Evolutionary conservation across 208 protist genomes (phyloP).

Genomic region (Herpetomonas muscarum): DNA sequence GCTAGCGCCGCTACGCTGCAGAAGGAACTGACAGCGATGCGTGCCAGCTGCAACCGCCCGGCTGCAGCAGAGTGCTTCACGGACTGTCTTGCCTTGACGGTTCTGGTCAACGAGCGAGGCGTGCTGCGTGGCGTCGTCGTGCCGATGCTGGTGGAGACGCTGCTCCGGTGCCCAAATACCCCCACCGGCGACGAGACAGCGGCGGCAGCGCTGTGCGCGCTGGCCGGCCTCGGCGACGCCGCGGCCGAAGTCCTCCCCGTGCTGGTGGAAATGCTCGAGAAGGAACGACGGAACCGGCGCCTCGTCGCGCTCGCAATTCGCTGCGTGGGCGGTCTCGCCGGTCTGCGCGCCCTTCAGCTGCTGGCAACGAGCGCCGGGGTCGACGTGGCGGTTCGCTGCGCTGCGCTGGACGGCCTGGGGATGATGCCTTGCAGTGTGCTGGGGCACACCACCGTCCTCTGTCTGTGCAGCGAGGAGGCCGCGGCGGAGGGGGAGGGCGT

Average conservation of each 20-base stretch:
- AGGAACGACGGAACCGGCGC: constrained; percentile 15
- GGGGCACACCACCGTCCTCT: constrained; percentile 64
- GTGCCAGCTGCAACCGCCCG: constrained; percentile 13
- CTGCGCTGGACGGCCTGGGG: constrained; percentile 40
- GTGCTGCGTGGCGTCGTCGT: constrained; percentile 39
- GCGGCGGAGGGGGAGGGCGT: neutral
- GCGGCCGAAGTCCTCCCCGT: constrained; percentile 23
- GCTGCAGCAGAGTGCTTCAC: constrained; percentile 14
- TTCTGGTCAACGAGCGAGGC: constrained; percentile 41
- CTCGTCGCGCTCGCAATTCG: constrained; percentile 61
- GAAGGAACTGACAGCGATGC: constrained; percentile 32
- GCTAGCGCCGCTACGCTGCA: constrained; percentile 10
- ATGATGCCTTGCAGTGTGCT: constrained; percentile 28
- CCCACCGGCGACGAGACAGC: neutral
- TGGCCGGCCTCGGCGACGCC: constrained; percentile 46
- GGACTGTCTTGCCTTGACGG: constrained; percentile 44
- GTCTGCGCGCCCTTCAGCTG: constrained; percentile 10
- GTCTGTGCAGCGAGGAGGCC: constrained; percentile 11
- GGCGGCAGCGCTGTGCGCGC: constrained; percentile 29
- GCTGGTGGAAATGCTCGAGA: constrained; percentile 42
- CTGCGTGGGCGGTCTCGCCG: constrained; percentile 37
- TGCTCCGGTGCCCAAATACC: constrained; percentile 17
- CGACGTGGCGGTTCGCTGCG: constrained; percentile 9
- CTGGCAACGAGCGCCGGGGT: neutral
- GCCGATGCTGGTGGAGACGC: constrained; percentile 22